These are phyloP conservation scores for Solanum virginianum DNA, from an alignment of 257 asterid species.

Conservation along the genomic window DNA sequence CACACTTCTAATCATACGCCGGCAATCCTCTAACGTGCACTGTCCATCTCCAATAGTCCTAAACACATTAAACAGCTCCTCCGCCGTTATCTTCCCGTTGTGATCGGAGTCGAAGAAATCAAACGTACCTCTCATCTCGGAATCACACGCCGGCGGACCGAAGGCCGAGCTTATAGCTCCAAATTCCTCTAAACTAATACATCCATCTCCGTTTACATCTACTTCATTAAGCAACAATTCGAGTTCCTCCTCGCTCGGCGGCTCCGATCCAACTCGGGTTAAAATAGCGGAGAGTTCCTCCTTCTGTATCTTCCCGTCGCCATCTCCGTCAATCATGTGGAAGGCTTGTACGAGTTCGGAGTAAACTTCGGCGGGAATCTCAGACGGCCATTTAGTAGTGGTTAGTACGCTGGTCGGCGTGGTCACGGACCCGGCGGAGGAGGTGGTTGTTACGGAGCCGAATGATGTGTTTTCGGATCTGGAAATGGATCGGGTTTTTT, in stretches of 20 bases:
- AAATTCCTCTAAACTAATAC: constrained; percentile 40
- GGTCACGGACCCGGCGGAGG: constrained; percentile 16
- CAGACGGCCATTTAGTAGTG: neutral
- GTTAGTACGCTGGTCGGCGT: constrained; percentile 36
- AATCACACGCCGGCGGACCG: constrained; percentile 33
- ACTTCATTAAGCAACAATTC: constrained; percentile 24
- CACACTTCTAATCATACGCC: constrained; percentile 11
- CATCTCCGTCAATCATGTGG: constrained; percentile 30
- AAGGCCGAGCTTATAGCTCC: constrained; percentile 35
- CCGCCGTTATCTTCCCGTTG: constrained; percentile 19
- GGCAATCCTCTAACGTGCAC: constrained; percentile 17
- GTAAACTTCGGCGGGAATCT: constrained; percentile 11
- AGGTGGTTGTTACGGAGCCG: constrained; percentile 1
- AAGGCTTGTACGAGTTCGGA: constrained; percentile 34
- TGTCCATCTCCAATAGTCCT: neutral
- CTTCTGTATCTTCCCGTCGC: constrained; percentile 37
- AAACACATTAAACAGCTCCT: constrained; percentile 6
- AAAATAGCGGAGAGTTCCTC: constrained; percentile 30
- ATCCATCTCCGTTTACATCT: constrained; percentile 36
- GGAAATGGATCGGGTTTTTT: constrained; percentile 24
- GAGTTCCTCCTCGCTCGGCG: constrained; percentile 34
- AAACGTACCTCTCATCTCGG: constrained; percentile 33
- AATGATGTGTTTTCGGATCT: constrained; percentile 28
- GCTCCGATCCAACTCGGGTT: constrained; percentile 25
- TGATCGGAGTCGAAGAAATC: constrained; percentile 11